Evolutionary conservation across 306 rosid genomes (phyloP), one percentile per base, ranked within the genome.

Genomic region (Dryas drummondii): DNA sequence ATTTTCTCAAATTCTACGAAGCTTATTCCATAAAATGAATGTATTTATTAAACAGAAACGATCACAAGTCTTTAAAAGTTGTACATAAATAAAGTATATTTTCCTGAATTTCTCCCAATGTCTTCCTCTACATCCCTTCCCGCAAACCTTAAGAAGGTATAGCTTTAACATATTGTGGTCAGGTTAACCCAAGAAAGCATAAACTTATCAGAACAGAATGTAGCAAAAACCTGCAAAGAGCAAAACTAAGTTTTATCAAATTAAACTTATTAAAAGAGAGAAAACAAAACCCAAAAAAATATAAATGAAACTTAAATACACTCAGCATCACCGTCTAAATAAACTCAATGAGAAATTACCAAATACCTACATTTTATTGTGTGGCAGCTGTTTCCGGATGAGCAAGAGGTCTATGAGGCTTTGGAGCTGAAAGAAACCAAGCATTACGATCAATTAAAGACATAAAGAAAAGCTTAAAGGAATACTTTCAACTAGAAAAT

Each of bases 401-500:
- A 65, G 74, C 79, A 42, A 88, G 54, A 60, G 89, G 88, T 71
- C 93, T 83, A 79, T 91, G 98, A 50, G 98, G 98, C 84, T 91
- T 94, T 48, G 98, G 98, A 84, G 97, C 97, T 94, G 93, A 68
- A 88, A 74, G 37, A 78, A 83, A 72, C 41, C 51, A 83, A 70
- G 41, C 15, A 27, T 59, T 52, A 68, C 11, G 4, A 54, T 42
- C 48, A 66, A 9, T 66, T 37, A 70, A 50, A 68, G 13, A n/a
- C 10, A 40, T 26, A 48, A 47, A 74, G 53, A 13, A 63, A 74
- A 14, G 37, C 59, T n/a, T 27, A 67, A 47, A 15, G 4, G 9
- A 37, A 52, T 11, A 48, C 66, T 19, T 32, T 62, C 27, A 65
- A 66, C 55, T 11, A 66, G 42, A 47, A 19, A 57, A 32, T 42